Evolutionary conservation across 805 yeast genomes (phyloP), one percentile per base, ranked within the genome.

Genomic region (Ogataea polymorpha): DNA sequence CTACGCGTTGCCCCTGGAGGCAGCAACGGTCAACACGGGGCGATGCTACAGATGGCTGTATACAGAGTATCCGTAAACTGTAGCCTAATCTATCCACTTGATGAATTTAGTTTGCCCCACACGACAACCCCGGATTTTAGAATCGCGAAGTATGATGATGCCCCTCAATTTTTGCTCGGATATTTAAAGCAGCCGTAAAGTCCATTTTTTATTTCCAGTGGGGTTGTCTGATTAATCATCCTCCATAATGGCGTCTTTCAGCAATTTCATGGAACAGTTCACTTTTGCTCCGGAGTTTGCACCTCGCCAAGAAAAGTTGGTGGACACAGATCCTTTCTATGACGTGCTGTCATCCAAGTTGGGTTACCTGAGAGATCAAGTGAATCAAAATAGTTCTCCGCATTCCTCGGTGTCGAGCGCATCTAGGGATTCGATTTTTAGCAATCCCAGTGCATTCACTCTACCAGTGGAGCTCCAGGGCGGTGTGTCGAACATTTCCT

Each of bases 391-490:
- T 24, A 32, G 40, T 13, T 61, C 65, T 6, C 59, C 62, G 1
- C 61, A 57, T 32, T 61, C 64, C 7, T 57, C 65, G 5, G 34
- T 59, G 18, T 54, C 61, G 27, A 56, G 62, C n/a, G 37, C 48
- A n/a, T 51, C 61, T 21, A 53, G 51, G 32, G 62, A 59, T 25
- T 55, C 63, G 0, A 33, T 51, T 14, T 49, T 53, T 43, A 41
- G 49, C 37, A 44, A 31, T 30, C 41, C 34, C 18, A 49, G 48
- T 26, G 45, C 68, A 30, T 75, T 75, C 56, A 65, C 61, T 45
- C 61, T 80, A 37, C 86, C 86, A 0, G 42, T 66, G 5, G 85
- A 80, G 50, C 65, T 80, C 27, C 84, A 79, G 58, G 85, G 86
- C 32, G 86, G 86, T 0, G 64, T 80, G 2, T 77, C 77, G 21